A percentile compares a stretch with the other conserved stretches of the same genome.
These are phyloP conservation scores for Pseudocercospora pini-densiflorae DNA, from an alignment of 2,329 filamentous ascomycete species.

Conservation along the genomic window DNA sequence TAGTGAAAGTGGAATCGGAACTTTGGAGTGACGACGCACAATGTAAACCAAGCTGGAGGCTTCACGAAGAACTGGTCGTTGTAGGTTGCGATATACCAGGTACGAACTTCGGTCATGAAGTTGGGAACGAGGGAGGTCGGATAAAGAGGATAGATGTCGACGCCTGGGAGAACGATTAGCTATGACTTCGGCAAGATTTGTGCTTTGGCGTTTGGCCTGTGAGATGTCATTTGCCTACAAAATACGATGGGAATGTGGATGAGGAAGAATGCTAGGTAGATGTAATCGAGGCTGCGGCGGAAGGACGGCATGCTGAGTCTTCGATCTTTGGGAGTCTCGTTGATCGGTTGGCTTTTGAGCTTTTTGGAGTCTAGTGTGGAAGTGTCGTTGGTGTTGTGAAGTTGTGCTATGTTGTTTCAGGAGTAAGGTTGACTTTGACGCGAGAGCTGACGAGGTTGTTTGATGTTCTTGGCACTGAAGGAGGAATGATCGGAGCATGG, in stretches of 20 bases:
- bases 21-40: constrained; percentile 42
- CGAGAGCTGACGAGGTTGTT: neutral
- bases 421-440: neutral
- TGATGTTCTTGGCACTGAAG: neutral
- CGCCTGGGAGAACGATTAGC: no score
- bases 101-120: constrained; percentile 56
- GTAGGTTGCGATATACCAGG: constrained; percentile 65
- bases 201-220: no score
- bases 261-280: constrained; percentile 64
- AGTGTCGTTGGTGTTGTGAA: neutral
- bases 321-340: neutral
- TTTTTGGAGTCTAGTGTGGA: neutral
- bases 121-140: constrained; percentile 55
- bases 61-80: constrained; percentile 66
- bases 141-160: constrained; percentile 66
- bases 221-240: no score
- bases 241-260: constrained; percentile 67
- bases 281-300: constrained; percentile 49
- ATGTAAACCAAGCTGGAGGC: constrained; percentile 63
- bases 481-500: constrained; percentile 2
- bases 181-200: no score
- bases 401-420: neutral
- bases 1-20: no score
- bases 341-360: neutral
- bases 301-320: constrained; percentile 30